These are phyloP conservation scores for Phialophora macrospora DNA, from an alignment of 2,329 filamentous ascomycete genomes.

Conservation along the genomic window DNA sequence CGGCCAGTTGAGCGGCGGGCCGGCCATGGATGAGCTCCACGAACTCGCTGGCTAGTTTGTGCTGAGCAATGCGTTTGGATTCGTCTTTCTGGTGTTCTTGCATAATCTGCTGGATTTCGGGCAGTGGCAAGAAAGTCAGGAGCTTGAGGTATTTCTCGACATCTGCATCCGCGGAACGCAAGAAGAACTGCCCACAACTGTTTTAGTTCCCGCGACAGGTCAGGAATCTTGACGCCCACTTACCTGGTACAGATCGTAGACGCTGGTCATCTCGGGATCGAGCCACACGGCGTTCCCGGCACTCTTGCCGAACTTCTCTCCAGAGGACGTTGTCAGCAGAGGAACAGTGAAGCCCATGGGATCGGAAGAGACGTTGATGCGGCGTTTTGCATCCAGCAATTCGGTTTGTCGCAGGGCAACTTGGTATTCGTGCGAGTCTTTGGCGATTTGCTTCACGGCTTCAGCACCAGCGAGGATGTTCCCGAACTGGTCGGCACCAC, in stretches of 20 bases:
- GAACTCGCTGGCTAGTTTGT: constrained; percentile 80
- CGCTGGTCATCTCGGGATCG: constrained; percentile 75
- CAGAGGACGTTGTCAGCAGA: constrained; percentile 80
- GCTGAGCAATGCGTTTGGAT: constrained; percentile 77
- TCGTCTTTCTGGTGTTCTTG: constrained; percentile 69
- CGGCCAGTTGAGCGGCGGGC: constrained; percentile 66
- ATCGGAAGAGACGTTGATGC: constrained; percentile 43
- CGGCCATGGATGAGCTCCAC: constrained; percentile 77
- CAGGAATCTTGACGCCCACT: constrained; percentile 30
- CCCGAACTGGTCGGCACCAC: constrained; percentile 93
- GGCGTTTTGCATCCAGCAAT: constrained; percentile 22
- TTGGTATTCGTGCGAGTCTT: constrained; percentile 55
- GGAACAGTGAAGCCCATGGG: constrained; percentile 91
- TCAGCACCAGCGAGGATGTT: constrained; percentile 94
- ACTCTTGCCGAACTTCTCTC: constrained; percentile 92
- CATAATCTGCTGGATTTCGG: constrained; percentile 71
- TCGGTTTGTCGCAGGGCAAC: constrained; percentile 30
- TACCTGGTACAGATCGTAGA: constrained; percentile 82
- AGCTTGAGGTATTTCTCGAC: constrained; percentile 82
- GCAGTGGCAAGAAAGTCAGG: constrained; percentile 82
- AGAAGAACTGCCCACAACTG: constrained; percentile 69
- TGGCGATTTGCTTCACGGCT: constrained; percentile 75
- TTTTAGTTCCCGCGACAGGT: neutral
- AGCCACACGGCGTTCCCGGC: constrained; percentile 95
- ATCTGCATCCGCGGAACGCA: constrained; percentile 79